Base-by-base conservation (phyloP, 192 early-diverging fungal species). In the Backusella sp. region DNA sequence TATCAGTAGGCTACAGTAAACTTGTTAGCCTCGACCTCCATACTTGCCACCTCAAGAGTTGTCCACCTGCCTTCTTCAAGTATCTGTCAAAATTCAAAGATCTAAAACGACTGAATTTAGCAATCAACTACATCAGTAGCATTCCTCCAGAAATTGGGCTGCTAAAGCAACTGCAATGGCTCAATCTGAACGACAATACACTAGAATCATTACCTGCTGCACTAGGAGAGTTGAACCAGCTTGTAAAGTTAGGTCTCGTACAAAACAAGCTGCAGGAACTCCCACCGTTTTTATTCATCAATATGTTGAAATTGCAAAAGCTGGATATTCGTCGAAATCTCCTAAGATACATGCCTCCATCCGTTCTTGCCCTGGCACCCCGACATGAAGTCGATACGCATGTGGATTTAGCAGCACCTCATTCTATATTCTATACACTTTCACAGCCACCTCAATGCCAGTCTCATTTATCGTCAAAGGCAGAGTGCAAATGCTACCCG, bases 121-220 rank as follows among this genome's bases (percentile, higher is more conserved):
- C 85, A 1, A 87, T 87, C 76, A 87, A 87, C 68, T 73, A 77
- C 17, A 77, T 87, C 11, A 46, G 35, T 1, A 66, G 76, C 0
- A 69, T 87, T 35, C 85, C 85, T 6, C 7, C 46, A 0, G 73
- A 79, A 15, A 79, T 87, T 37, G 83, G 83, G 3, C 76, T 77
- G 14, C 39, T 83, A 6, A 68, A 30, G n/a, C 67, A 76, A 7
- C 36, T 87, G 0, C 84, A 87, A 41, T 87, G 84, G 86, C 72
- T 87, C 7, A 87, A 85, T 34, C 28, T 87, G 2, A 87, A 87
- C 30, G 86, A 87, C 73, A 87, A 87, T 74, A 73, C 77, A 28
- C 41, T 87, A 21, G 49, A 46, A 8, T 66, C 65, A 0, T 46
- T 87, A 5, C 86, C 86, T 0, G 35, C 52, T 5, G 76, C 74